A percentile compares a stretch with the other conserved stretches of the same genome.
Conservation (phyloP, 495 filamentous ascomycete genomes). For the Choiromyces venosus region DNA sequence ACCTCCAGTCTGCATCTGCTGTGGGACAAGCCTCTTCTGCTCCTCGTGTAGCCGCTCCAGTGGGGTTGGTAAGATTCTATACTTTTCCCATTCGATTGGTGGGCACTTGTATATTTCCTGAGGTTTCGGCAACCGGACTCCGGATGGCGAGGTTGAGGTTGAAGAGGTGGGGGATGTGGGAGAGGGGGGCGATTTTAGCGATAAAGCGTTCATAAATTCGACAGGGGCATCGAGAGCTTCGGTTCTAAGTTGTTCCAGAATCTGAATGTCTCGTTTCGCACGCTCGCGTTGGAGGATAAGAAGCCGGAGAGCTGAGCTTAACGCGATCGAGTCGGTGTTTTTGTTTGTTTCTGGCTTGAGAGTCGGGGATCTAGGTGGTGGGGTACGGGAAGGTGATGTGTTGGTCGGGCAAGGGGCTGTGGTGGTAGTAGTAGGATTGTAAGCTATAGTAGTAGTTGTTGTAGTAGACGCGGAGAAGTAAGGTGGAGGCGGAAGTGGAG, state of each 20-base stretch:
- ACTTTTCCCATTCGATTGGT: conserved; percentile 40
- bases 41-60: conserved; percentile 38
- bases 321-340: conserved; percentile 33
- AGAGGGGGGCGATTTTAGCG: conserved; percentile 19
- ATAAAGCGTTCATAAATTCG: conserved; percentile 38
- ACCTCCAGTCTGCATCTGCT: conserved; percentile 41
- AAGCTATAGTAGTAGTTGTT: conserved; percentile 2
- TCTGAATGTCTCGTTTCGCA: conserved; percentile 37
- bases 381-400: conserved; percentile 34
- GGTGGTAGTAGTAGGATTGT: conserved; percentile 10
- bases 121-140: conserved; percentile 33
- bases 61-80: conserved; percentile 34
- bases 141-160: conserved; percentile 11
- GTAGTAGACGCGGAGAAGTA: conserved; percentile 17
- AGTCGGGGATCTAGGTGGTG: conserved; percentile 26
- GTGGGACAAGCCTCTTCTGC: conserved; percentile 36
- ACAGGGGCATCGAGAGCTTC: conserved; percentile 34
- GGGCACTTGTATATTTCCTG: conserved; percentile 40
- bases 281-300: conserved; percentile 41
- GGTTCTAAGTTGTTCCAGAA: conserved; percentile 31
- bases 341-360: conserved; percentile 1
- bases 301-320: conserved; percentile 36
- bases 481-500: conserved; percentile 7
- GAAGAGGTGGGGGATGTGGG: conserved; percentile 23
- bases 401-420: conserved; percentile 14